These are phyloP conservation scores for Daldinia caldariorum DNA, from an alignment of 495 filamentous ascomycete species.

Conservation along the genomic window DNA sequence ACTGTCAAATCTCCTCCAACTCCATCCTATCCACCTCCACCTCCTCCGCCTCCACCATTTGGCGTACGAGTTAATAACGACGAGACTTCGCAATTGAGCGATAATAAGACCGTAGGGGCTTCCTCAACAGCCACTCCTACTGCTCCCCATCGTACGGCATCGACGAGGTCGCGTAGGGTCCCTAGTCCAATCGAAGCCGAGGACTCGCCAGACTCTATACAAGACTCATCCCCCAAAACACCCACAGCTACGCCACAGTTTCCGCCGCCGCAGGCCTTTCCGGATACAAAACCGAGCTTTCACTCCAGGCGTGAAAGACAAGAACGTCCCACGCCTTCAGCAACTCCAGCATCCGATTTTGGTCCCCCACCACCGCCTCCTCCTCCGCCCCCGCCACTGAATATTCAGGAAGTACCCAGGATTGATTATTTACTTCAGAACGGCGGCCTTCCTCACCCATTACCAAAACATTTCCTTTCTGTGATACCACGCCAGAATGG, in stretches of 20 bases:
- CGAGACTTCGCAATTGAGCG: constrained; percentile 61
- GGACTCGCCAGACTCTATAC: constrained; percentile 58
- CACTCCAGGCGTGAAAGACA: constrained; percentile 42
- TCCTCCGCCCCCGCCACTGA: constrained; percentile 79
- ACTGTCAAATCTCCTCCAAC: constrained; percentile 46
- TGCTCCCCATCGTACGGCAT: constrained; percentile 65
- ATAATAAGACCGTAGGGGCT: constrained; percentile 35
- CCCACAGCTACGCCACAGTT: constrained; percentile 64
- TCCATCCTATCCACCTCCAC: constrained; percentile 41
- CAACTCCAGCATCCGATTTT: constrained; percentile 55
- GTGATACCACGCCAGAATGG: constrained; percentile 61
- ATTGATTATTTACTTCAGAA: constrained; percentile 92
- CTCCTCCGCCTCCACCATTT: constrained; percentile 33
- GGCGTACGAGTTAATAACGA: constrained; percentile 32
- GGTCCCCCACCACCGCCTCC: constrained; percentile 75
- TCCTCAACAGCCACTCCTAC: constrained; percentile 67
- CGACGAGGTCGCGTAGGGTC: constrained; percentile 51
- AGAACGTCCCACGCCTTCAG: constrained; percentile 48
- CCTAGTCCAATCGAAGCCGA: constrained; percentile 50
- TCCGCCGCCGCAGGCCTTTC: constrained; percentile 50
- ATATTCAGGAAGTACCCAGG: constrained; percentile 69
- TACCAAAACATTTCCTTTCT: constrained; percentile 73
- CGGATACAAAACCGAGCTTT: constrained; percentile 48
- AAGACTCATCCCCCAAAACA: constrained; percentile 67
- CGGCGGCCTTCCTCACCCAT: constrained; percentile 74